These are phyloP conservation scores for Rubus idaeus DNA, from an alignment of 306 rosid species.

Conservation along the genomic window DNA sequence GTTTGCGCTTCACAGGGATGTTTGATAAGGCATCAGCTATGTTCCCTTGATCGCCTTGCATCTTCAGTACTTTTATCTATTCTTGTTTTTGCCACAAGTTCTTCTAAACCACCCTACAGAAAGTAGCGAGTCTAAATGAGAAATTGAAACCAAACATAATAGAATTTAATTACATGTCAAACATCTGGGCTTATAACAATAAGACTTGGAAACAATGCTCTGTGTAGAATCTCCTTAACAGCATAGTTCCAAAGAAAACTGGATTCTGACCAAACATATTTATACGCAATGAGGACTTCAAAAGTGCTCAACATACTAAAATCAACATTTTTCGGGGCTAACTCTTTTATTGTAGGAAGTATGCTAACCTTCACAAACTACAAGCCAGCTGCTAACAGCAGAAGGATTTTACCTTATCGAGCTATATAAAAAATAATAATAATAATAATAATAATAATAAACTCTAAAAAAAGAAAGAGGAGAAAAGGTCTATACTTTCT, in stretches of 20 bases:
- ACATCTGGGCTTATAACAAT: background rate
- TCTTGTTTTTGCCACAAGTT: background rate
- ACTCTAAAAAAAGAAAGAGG: background rate
- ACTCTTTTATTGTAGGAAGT: background rate
- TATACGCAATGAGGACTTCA: background rate
- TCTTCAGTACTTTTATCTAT: constrained; percentile 28
- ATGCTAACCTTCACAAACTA: background rate
- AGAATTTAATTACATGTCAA: background rate
- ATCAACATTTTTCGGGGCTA: background rate
- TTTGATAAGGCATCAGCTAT: constrained; percentile 56
- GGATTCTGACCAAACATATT: background rate
- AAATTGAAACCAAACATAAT: background rate
- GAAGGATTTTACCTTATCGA: background rate
- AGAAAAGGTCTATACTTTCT: background rate
- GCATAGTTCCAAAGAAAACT: background rate
- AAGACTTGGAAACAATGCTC: background rate
- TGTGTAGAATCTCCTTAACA: background rate
- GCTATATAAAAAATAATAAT: background rate
- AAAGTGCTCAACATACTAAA: background rate
- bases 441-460: background rate
- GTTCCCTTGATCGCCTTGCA: constrained; percentile 62
- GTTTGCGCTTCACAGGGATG: constrained; percentile 78
- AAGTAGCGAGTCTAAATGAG: constrained; percentile 4
- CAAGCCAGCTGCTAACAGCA: background rate
- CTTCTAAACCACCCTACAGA: constrained; percentile 26